A percentile compares a stretch with the other conserved stretches of the same genome.
phyloP scores from a whole-genome alignment of 2,329 filamentous ascomycete species.

The Cadophora malorum region DNA sequence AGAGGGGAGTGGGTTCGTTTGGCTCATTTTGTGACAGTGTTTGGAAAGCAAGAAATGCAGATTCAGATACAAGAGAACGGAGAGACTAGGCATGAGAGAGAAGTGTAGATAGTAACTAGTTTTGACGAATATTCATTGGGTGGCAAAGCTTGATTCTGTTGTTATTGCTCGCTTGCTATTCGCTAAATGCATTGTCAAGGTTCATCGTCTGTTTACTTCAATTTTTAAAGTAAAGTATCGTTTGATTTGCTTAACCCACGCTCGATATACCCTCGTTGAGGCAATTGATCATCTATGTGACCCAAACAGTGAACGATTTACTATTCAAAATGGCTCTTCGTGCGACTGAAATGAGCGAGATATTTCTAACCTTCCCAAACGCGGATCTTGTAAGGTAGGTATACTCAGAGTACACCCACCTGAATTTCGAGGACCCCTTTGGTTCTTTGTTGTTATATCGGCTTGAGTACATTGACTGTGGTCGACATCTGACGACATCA shows the following conservation, averaged over 20 bases:
- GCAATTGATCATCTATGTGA: no score
- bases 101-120: conserved; percentile 12
- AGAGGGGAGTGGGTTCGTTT: background rate
- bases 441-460: no score
- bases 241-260: background rate
- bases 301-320: no score
- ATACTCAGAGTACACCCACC: no score
- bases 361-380: no score
- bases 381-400: no score
- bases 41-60: background rate
- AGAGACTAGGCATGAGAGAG: background rate
- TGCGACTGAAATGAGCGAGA: no score
- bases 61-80: background rate
- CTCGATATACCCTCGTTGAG: no score
- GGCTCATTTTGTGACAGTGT: background rate
- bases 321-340: no score
- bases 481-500: no score
- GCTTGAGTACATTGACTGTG: no score
- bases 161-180: background rate
- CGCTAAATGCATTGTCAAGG: background rate
- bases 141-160: background rate
- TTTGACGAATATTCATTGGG: conserved; percentile 13
- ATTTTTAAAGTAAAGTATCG: background rate
- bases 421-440: no score
- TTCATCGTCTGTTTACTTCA: background rate